Conservation (phyloP, 441 rosid species). For the Erodium trifolium region DNA sequence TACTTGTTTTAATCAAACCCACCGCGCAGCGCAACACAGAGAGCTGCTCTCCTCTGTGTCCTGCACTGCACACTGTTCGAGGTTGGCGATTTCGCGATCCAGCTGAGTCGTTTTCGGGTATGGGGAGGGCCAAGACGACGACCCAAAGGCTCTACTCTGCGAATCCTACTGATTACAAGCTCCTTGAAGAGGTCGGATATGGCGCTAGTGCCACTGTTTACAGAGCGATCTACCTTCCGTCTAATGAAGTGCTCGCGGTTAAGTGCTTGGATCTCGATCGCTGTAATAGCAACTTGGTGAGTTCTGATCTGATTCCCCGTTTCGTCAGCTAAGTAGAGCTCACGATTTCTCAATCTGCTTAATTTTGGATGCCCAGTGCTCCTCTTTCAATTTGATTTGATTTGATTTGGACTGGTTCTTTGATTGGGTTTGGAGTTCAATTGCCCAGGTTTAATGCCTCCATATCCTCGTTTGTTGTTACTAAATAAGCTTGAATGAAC, state of each 20-base stretch:
- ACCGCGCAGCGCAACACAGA: not conserved
- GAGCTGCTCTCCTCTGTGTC: no score
- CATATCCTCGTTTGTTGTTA: not conserved
- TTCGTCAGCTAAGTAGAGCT: slow-evolving; percentile 13
- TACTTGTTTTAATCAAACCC: not conserved
- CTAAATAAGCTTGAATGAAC: not conserved
- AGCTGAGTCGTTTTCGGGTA: slow-evolving; percentile 20
- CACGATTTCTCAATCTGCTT: slow-evolving; percentile 13
- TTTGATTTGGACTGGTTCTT: not conserved
- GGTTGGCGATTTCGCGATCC: not conserved
- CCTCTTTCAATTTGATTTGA: no score
- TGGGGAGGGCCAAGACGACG: slow-evolving; percentile 48
- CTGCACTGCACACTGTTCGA: not conserved
- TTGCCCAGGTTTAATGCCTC: not conserved
- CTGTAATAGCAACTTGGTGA: slow-evolving; percentile 85
- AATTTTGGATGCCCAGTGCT: not conserved
- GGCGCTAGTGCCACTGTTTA: slow-evolving; percentile 94
- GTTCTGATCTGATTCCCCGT: slow-evolving; percentile 22
- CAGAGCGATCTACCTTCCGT: slow-evolving; percentile 84
- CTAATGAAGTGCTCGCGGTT: slow-evolving; percentile 74
- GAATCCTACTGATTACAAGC: slow-evolving; percentile 60
- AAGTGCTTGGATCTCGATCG: slow-evolving; percentile 99
- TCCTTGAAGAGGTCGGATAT: slow-evolving; percentile 78
- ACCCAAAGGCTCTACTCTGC: slow-evolving; percentile 47
- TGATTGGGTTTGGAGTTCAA: not conserved